A percentile compares a stretch with the other conserved stretches of the same genome.
Conservation (phyloP, 2,329 filamentous ascomycete species). For the Phoma herbarum region DNA sequence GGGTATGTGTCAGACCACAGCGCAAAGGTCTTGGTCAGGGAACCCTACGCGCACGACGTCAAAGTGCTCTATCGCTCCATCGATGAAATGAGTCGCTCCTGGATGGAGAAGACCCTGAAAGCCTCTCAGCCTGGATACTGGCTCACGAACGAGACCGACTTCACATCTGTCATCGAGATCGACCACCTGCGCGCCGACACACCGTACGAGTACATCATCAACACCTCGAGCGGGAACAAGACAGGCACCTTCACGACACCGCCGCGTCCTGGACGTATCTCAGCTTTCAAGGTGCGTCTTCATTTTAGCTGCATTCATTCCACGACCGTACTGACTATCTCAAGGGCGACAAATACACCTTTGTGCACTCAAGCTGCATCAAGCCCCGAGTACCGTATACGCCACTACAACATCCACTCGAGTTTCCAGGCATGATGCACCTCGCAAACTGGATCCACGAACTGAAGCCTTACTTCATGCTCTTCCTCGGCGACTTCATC, state of each 20-base stretch:
- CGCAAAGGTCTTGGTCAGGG: conserved; percentile 83
- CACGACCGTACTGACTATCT: background rate
- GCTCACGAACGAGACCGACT: conserved; percentile 82
- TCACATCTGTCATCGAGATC: conserved; percentile 75
- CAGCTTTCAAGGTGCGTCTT: conserved; percentile 52
- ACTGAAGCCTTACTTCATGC: conserved; percentile 76
- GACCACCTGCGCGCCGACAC: conserved; percentile 74
- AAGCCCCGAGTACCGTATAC: conserved; percentile 91
- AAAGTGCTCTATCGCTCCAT: conserved; percentile 49
- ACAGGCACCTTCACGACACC: conserved; percentile 82
- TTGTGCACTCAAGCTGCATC: conserved; percentile 91
- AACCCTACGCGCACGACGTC: conserved; percentile 78
- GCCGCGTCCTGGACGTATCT: conserved; percentile 72
- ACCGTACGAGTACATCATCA: conserved; percentile 79
- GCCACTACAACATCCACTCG: conserved; percentile 80
- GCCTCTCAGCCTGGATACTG: conserved; percentile 51
- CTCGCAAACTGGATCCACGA: conserved; percentile 76
- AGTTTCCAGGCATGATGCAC: conserved; percentile 80
- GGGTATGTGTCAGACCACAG: conserved; percentile 85
- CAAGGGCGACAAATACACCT: conserved; percentile 77
- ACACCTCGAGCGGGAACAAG: conserved; percentile 76
- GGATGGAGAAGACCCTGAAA: conserved; percentile 43
- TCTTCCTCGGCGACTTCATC: conserved; percentile 84
- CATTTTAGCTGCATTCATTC: background rate
- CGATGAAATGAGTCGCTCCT: conserved; percentile 37